Evolutionary conservation across 2,329 filamentous ascomycete genomes (phyloP).

Genomic region (Fusarium sororula): DNA sequence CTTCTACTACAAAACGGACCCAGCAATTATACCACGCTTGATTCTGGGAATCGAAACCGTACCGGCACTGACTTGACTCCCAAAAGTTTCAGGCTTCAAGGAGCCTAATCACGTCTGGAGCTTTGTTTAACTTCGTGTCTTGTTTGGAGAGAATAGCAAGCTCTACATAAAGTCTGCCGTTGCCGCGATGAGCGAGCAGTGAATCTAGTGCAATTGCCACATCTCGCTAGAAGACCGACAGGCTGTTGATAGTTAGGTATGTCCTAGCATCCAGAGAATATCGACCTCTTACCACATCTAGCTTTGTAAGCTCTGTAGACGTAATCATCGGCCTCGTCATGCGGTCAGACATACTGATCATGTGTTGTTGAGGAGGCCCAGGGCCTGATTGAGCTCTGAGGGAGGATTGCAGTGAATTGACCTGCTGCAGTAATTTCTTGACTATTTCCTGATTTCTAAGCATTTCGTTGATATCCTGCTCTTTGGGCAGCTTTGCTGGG

Average conservation of each 20-base stretch:
- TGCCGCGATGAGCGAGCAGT: neutral
- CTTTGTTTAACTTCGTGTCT: neutral
- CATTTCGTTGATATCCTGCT: neutral
- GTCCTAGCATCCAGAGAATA: too few relatives aligned
- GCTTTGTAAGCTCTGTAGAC: neutral
- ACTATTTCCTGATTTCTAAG: neutral
- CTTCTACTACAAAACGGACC: neutral
- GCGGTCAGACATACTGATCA: neutral
- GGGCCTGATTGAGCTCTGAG: neutral
- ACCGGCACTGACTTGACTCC: rapidly evolving
- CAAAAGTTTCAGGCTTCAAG: neutral
- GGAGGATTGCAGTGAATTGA: neutral
- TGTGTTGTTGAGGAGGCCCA: neutral
- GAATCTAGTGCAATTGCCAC: neutral
- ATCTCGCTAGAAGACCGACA: neutral
- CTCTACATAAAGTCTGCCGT: neutral
- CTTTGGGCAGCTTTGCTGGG: neutral
- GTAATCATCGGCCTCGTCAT: neutral
- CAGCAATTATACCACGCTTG: neutral
- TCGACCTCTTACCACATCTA: neutral
- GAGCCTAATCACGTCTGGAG: neutral
- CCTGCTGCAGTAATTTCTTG: neutral
- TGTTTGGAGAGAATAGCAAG: neutral
- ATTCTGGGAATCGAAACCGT: neutral
- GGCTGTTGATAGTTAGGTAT: neutral